Base-by-base conservation (phyloP, 129 eudicot species). In the Helichrysum umbraculigerum region DNA sequence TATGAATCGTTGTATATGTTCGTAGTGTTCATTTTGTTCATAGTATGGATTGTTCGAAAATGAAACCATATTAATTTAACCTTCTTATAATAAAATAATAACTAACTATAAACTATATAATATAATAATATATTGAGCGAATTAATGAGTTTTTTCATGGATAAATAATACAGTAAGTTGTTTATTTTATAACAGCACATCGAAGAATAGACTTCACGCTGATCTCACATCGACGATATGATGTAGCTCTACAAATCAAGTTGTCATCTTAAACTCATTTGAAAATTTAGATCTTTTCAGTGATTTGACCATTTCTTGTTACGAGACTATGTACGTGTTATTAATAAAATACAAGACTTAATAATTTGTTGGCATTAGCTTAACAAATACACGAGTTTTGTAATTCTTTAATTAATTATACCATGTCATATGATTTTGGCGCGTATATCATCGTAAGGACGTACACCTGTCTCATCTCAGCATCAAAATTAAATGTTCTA, bases 401-500 rank as follows among this genome's bases (percentile, higher is more conserved):
- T 10, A 35, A 58, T 73, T 37, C 22, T 7, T 72, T 58, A 25
- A 25, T 25, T 73, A 58, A 66, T n/a, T n/a, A n/a, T n/a, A n/a
- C n/a, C 15, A 41, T 74, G 17, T 39, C 59, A 73, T 15, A 32
- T 60, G 22, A 34, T 37, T 44, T 44, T 14, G 37, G 28, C 28
- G 28, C 28, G 1, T 29, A 8, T 66, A 35, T 37, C 71, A 7
- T 16, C 51, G n/a, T 47, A 42, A 30, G 14, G 14, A 52, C 28
- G 28, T 25, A 44, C 79, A 75, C 64, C 33, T 75, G 63, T 63
- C 63, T 4, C 28, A 25, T 25, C 28, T 25, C 1, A 25, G 28
- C 28, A 25, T 25, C 20, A 28, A 39, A 17, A 15, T 16, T 61
- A 16, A 62, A 4, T 28, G 20, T 52, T n/a, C 21, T 14, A 52